Base-by-base conservation (phyloP, 441 rosid species). In the Gossypium davidsonii region DNA sequence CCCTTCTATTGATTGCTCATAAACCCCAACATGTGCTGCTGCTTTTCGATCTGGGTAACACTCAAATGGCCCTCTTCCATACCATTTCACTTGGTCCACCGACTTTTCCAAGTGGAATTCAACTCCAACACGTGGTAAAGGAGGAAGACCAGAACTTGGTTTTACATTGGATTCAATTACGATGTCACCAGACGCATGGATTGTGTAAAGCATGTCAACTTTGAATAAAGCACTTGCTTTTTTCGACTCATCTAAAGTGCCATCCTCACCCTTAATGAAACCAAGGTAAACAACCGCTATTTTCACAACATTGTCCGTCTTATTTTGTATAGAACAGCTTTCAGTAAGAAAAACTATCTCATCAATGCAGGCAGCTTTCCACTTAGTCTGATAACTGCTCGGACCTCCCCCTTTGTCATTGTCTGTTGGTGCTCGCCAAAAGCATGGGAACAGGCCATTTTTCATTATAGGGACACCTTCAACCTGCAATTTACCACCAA, bases 401-500 rank as follows among this genome's bases (percentile, higher is more conserved):
- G 76, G 83, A 1, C 74, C 97, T 77, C 98, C 98, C 67, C 99
- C 99, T 78, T 91, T 93, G 84, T 95, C 99, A 75, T 95, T 95
- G 80, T 95, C 98, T 8, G 92, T 91, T 14, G 95, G 96, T 77
- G 98, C 99, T 81, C 99, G 83, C 98, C 99, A 91, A 80, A 95
- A 87, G 85, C 93, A 91, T 58, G 99, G 98, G 55, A 85, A 74
- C 78, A 95, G 81, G 82, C 96, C 91, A 76, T 85, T 85, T 23
- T 73, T 87, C 90, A 93, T 79, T 28, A 95, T 81, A 63, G 84
- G 76, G 76, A 86, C 83, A 76, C 97, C 99, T 76, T 84, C 83
- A 73, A 89, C 86, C 99, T 95, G 78, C 71, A 62, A 83, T 69
- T 62, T 21, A 58, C 58, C 65, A 66, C 73, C 78, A 77, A 34